phyloP scores from a whole-genome alignment of 129 eudicot species.

The Deinandra increscens region DNA sequence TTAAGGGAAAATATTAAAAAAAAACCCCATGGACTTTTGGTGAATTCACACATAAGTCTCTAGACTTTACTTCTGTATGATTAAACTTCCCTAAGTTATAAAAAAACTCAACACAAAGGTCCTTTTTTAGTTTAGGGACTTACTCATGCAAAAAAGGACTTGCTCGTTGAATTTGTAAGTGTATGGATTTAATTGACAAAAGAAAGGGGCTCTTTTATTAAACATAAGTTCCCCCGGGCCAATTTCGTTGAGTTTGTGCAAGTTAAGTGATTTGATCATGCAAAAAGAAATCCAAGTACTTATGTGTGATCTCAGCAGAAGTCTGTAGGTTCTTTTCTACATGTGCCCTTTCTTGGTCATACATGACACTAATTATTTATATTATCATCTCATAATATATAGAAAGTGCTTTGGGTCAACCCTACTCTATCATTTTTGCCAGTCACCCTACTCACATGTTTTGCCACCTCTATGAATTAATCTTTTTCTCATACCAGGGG shows the following conservation, averaged over 20 bases:
- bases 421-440: not conserved
- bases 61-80: not conserved
- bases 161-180: not conserved
- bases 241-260: not conserved
- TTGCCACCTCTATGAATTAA: constrained; percentile 6
- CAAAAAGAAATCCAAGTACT: not conserved
- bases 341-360: not conserved
- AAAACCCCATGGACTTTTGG: not conserved
- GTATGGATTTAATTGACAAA: not conserved
- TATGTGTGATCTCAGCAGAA: not conserved
- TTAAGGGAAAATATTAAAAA: too few relatives aligned
- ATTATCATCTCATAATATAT: not conserved
- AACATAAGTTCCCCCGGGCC: not conserved
- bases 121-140: not conserved
- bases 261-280: not conserved
- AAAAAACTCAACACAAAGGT: not conserved
- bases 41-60: not conserved
- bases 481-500: constrained; percentile 48
- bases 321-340: not conserved
- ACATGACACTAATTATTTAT: not conserved
- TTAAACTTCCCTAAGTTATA: not conserved
- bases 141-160: not conserved
- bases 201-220: not conserved
- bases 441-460: not conserved
- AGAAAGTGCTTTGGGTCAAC: not conserved